Evolutionary conservation across 2,329 filamentous ascomycete genomes (phyloP), one percentile per base, ranked within the genome.

Genomic region (Arachnopeziza araneosa): DNA sequence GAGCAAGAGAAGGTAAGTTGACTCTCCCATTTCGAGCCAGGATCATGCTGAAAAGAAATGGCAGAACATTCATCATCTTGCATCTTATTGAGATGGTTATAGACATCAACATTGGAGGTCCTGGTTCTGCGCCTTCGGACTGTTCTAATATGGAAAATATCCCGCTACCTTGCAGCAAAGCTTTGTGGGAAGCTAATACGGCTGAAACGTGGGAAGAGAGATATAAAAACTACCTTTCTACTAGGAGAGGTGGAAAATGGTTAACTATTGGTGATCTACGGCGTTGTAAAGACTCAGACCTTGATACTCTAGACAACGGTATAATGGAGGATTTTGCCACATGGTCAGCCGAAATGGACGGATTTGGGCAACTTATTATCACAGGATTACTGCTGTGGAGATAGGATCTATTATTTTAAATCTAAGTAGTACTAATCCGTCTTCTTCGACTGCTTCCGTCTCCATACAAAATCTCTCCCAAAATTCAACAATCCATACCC

Each of bases 141-240:
- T 66, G 62, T 32, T 21, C 21, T 19, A 7, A 32, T 1, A 26
- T 66, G 26, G 53, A 60, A n/a, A 52, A 52, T 10, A 51, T 64
- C 7, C 55, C 57, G 23, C 49, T 66, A 12, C 60, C 57, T 21
- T 58, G 58, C 24, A 53, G 30, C 14, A 63, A 58, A 52, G 30
- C n/a, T 8, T 24, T 66, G 24, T 66, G 58, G 62, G 56, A 64
- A 21, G 62, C 62, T 19, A 50, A 55, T 8, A 64, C 58, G 3
- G 21, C 48, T 24, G n/a, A 19, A 6, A 48, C 9, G n/a, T 66
- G 64, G 62, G 62, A 63, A 24, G 23, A 36, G 6, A 58, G 59
- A 50, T 63, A 64, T 48, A 64, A 57, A 30, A 24, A 30, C n/a
- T 63, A 66, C 52, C 22, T 66, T 19, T 50, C 53, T 19, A 44